Percentiles rank a stretch among this genome's conserved stretches.
These are phyloP conservation scores for Sporobolomyces pararoseus DNA, from an alignment of 768 basidiomycete species.

Conservation along the genomic window DNA sequence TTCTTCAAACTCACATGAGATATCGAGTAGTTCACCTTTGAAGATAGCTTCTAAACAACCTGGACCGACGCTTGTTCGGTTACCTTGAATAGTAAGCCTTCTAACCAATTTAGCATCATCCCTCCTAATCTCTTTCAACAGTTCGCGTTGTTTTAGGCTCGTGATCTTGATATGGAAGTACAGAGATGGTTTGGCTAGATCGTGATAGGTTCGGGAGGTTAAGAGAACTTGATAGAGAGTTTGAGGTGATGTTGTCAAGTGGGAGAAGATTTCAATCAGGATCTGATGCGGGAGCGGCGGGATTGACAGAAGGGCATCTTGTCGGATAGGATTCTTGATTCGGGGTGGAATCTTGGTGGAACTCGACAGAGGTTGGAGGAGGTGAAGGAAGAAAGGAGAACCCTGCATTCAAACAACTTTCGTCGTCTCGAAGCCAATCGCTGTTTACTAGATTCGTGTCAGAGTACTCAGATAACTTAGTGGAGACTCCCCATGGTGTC, in stretches of 20 bases:
- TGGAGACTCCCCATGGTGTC: no score
- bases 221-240: neutral
- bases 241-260: neutral
- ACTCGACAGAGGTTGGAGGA: neutral
- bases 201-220: neutral
- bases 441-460: no score
- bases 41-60: neutral
- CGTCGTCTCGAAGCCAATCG: no score
- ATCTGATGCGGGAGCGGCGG: neutral
- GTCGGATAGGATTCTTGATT: no score
- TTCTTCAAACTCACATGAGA: constrained; percentile 1
- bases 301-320: neutral
- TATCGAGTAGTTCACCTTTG: neutral
- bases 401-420: no score
- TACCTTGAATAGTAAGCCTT: neutral
- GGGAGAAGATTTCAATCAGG: neutral
- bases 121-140: neutral
- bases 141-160: neutral
- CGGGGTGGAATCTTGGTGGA: neutral
- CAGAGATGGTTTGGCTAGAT: neutral
- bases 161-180: neutral
- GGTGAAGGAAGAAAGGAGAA: no score
- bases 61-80: neutral
- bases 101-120: neutral
- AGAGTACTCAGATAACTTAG: no score